Conservation (phyloP, 352 stramenopile species). For the Saprolegnia diclina region DNA sequence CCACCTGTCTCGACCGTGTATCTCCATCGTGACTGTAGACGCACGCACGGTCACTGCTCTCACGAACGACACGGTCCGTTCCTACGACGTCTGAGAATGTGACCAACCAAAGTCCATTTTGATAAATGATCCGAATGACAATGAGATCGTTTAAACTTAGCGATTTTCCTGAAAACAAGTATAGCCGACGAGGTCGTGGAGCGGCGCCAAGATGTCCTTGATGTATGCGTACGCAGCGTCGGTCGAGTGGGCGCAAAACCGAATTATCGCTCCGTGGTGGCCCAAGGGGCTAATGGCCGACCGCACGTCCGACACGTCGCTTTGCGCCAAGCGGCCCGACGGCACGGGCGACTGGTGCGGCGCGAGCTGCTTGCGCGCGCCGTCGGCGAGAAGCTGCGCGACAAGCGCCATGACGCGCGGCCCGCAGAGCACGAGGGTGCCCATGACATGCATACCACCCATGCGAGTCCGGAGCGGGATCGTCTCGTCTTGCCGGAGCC, state of each 20-base stretch:
- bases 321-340: conserved; percentile 49
- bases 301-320: conserved; percentile 48
- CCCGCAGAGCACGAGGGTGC: conserved; percentile 60
- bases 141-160: too few species aligned
- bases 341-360: conserved; percentile 63
- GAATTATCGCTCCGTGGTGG: conserved; percentile 55
- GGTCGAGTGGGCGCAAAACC: conserved; percentile 57
- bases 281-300: conserved; percentile 68
- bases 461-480: conserved; percentile 64
- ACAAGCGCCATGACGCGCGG: conserved; percentile 48
- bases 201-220: conserved; percentile 47
- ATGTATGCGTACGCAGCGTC: conserved; percentile 61
- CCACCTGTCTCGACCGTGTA: too few species aligned
- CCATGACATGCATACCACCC: conserved; percentile 66
- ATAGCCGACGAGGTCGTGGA: conserved; percentile 53
- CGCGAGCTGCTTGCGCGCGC: conserved; percentile 68
- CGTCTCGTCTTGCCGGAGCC: conserved; percentile 62
- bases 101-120: too few species aligned
- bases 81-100: too few species aligned
- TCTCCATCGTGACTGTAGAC: too few species aligned
- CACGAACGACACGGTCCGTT: too few species aligned
- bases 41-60: too few species aligned
- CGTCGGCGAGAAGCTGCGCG: conserved; percentile 50
- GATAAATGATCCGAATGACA: too few species aligned
- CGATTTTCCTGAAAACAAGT: conserved; percentile 72